These are phyloP conservation scores for Hymenoscyphus repandus DNA, from an alignment of 2,329 filamentous ascomycete species.

Conservation along the genomic window DNA sequence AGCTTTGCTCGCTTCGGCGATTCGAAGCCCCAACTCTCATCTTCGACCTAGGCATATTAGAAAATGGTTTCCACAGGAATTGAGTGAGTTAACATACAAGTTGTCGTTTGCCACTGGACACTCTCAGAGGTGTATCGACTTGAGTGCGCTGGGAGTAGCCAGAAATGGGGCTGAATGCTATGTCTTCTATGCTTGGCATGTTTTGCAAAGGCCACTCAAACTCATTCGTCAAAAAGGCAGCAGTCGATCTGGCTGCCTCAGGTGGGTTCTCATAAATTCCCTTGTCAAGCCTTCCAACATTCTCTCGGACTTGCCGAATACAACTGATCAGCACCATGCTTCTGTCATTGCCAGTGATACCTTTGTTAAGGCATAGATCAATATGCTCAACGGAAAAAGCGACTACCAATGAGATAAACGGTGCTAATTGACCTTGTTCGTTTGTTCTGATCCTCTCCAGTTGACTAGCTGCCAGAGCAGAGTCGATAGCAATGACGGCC, in stretches of 20 bases:
- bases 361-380: conserved; percentile 22
- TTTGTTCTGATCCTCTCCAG: neutral
- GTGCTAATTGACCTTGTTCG: conserved; percentile 11
- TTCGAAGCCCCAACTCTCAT: neutral
- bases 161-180: too few species aligned
- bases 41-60: neutral
- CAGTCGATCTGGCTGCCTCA: conserved; percentile 21
- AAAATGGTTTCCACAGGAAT: neutral
- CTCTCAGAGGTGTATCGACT: too few species aligned
- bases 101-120: too few species aligned
- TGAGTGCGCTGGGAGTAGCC: too few species aligned
- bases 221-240: conserved; percentile 18
- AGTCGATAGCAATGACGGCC: neutral
- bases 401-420: conserved; percentile 24
- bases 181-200: neutral
- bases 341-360: conserved; percentile 15
- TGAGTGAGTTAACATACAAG: too few species aligned
- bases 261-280: conserved; percentile 18
- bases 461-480: conserved; percentile 4
- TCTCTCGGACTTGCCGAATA: conserved; percentile 19
- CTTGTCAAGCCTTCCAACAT: conserved; percentile 17
- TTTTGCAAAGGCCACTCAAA: neutral
- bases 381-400: conserved; percentile 30
- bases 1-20: neutral
- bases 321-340: conserved; percentile 22